phyloP scores from a whole-genome alignment of 495 filamentous ascomycete species.

The Gamarada debralockiae region DNA sequence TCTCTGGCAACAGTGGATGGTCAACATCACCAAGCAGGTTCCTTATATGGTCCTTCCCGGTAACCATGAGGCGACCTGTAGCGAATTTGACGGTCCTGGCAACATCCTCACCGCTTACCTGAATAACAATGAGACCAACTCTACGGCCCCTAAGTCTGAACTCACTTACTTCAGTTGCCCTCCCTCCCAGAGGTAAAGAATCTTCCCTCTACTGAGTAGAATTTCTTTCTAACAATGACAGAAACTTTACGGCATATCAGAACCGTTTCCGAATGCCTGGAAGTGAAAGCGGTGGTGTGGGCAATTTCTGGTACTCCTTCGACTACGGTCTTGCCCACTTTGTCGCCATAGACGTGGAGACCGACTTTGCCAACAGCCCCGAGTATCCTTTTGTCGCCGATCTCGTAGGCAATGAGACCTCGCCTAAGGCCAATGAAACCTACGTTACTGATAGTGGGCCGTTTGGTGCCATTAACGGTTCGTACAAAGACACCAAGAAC shows the following conservation, averaged over 20 bases:
- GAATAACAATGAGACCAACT: conserved; percentile 29
- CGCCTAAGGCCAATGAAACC: conserved; percentile 38
- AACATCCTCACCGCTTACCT: conserved; percentile 46
- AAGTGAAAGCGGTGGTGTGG: conserved; percentile 35
- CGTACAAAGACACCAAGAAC: conserved; percentile 29
- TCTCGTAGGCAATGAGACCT: conserved; percentile 33
- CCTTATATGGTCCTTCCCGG: conserved; percentile 34
- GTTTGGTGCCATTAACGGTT: conserved; percentile 40
- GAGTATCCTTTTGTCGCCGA: conserved; percentile 40
- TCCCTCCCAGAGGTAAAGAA: conserved; percentile 30
- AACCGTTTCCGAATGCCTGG: conserved; percentile 47
- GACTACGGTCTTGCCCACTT: conserved; percentile 52
- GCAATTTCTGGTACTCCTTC: conserved; percentile 58
- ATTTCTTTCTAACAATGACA: conserved; percentile 5
- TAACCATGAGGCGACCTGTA: conserved; percentile 33
- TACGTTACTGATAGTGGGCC: conserved; percentile 46
- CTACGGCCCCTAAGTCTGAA: conserved; percentile 22
- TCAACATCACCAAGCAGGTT: conserved; percentile 25
- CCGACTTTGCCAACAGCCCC: conserved; percentile 34
- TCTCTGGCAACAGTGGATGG: conserved; percentile 45
- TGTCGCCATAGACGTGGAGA: conserved; percentile 48
- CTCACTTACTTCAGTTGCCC: conserved; percentile 46
- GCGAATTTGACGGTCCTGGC: conserved; percentile 46
- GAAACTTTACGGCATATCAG: conserved; percentile 33
- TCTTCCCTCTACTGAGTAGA: not conserved